A percentile compares a stretch with the other conserved stretches of the same genome.
phyloP scores from a whole-genome alignment of 306 rosid species.

The Cicer yamashitae region DNA sequence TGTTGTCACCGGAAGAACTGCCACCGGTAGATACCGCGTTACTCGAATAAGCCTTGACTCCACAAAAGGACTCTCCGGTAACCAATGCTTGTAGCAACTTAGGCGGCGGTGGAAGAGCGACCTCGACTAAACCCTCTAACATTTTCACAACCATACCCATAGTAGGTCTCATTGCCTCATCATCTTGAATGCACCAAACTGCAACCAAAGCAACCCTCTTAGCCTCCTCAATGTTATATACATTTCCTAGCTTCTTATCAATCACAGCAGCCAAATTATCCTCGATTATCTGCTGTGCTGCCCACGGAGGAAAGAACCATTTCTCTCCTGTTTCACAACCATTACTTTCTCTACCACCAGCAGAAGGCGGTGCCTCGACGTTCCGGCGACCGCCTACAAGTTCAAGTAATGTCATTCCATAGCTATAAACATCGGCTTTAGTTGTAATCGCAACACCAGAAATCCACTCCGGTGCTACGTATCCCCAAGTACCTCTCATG shows the following conservation, averaged over 20 bases:
- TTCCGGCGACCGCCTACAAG: conserved; percentile 78
- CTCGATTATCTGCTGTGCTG: conserved; percentile 64
- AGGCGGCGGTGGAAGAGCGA: conserved; percentile 72
- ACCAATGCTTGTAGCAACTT: conserved; percentile 82
- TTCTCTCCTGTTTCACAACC: conserved; percentile 52
- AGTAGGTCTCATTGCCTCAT: conserved; percentile 71
- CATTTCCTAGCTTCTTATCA: conserved; percentile 63
- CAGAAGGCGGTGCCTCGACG: conserved; percentile 59
- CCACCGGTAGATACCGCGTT: conserved; percentile 42
- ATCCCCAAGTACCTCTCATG: conserved; percentile 90
- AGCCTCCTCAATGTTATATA: conserved; percentile 60
- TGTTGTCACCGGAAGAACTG: conserved; percentile 52
- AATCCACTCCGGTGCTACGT: conserved; percentile 91
- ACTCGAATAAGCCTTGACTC: conserved; percentile 60
- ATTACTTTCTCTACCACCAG: conserved; percentile 45
- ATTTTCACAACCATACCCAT: conserved; percentile 85
- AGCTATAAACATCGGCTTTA: conserved; percentile 89
- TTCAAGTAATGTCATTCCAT: conserved; percentile 83
- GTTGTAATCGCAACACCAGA: conserved; percentile 83
- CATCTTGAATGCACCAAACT: conserved; percentile 95
- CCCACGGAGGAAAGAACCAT: conserved; percentile 98
- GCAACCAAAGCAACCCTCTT: conserved; percentile 72
- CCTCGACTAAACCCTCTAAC: conserved; percentile 78
- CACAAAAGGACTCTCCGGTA: conserved; percentile 73
- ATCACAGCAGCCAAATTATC: conserved; percentile 63